Percentiles rank a stretch among this genome's conserved stretches.
Evolutionary conservation across 148 eudicot genomes (phyloP).

Genomic region (Pouteria glomerata): DNA sequence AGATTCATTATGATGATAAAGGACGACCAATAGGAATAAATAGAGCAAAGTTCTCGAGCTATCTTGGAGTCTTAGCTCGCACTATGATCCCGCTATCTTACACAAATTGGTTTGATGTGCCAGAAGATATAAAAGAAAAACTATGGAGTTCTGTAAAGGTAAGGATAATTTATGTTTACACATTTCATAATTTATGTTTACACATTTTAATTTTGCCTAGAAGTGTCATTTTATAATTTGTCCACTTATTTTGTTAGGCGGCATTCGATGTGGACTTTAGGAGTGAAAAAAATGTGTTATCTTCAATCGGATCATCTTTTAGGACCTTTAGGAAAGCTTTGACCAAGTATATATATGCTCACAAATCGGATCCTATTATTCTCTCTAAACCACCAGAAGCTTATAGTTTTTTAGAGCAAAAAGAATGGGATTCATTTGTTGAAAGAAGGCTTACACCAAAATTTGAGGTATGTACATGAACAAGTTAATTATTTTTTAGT

Average conservation of each 20-base stretch:
- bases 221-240: background rate
- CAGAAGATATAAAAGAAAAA: too few species aligned
- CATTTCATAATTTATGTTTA: too few species aligned
- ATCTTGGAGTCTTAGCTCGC: background rate
- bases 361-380: background rate
- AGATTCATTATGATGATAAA: too few species aligned
- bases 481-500: background rate
- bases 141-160: background rate
- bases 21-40: too few species aligned
- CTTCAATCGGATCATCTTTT: background rate
- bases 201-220: too few species aligned
- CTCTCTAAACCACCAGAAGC: too few species aligned
- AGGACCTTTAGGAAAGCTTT: too few species aligned
- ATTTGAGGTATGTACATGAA: background rate
- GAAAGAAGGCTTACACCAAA: too few species aligned
- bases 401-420: background rate
- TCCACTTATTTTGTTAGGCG: background rate
- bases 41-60: background rate
- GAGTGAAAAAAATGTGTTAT: background rate
- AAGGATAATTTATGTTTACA: background rate
- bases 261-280: background rate
- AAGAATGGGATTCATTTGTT: background rate
- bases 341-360: too few species aligned
- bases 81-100: too few species aligned
- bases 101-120: too few species aligned